These are phyloP conservation scores for Rhypophila decipiens DNA, from an alignment of 495 filamentous ascomycete genomes.

Conservation along the genomic window DNA sequence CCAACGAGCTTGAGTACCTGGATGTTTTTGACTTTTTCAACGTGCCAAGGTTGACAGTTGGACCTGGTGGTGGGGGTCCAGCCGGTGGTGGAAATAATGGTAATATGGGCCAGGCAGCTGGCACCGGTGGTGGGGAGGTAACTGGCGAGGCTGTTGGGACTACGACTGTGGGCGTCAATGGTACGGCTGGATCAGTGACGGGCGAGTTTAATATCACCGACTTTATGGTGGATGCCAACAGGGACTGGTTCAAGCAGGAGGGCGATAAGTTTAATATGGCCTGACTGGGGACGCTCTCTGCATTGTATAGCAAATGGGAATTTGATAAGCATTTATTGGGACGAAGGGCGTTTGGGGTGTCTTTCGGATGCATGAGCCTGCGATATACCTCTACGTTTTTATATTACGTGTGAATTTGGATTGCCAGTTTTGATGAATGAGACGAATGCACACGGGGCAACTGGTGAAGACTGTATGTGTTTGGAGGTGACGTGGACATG, in stretches of 20 bases:
- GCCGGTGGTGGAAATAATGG: slow-evolving; percentile 15
- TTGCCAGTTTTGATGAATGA: too few relatives aligned
- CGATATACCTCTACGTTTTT: too few relatives aligned
- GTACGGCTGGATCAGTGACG: slow-evolving; percentile 12
- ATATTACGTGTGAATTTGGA: too few relatives aligned
- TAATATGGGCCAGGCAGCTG: background rate
- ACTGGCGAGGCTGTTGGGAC: background rate
- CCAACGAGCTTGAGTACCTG: slow-evolving; percentile 81
- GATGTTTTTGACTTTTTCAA: slow-evolving; percentile 95
- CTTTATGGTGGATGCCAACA: slow-evolving; percentile 57
- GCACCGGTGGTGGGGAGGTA: slow-evolving; percentile 1
- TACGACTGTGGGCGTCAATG: slow-evolving; percentile 1
- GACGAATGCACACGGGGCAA: too few relatives aligned
- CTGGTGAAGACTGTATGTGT: too few relatives aligned
- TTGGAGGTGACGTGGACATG: too few relatives aligned
- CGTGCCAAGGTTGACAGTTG: slow-evolving; percentile 63
- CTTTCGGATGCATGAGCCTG: too few relatives aligned
- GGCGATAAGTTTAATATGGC: slow-evolving; percentile 18
- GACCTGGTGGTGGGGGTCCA: slow-evolving; percentile 20
- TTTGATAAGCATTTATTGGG: too few relatives aligned
- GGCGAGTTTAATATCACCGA: slow-evolving; percentile 60
- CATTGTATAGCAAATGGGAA: too few relatives aligned
- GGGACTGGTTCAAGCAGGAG: slow-evolving; percentile 52
- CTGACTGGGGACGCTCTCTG: too few relatives aligned
- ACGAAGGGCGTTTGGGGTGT: too few relatives aligned